These are phyloP conservation scores for Starmerella vaccinii DNA, from an alignment of 805 yeast species.

Conservation along the genomic window DNA sequence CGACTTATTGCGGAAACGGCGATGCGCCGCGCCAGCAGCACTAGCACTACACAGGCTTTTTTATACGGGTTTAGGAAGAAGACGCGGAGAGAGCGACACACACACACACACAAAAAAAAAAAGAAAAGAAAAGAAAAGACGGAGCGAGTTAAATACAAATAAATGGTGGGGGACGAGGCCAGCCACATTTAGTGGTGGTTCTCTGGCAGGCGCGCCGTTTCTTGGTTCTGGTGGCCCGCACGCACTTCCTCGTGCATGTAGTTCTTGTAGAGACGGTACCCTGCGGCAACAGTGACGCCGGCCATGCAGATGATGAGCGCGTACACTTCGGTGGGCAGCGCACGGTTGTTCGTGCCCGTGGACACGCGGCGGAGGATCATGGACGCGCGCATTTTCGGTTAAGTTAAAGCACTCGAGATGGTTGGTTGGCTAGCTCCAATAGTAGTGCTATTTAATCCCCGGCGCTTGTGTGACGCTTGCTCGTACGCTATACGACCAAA, in stretches of 20 bases:
- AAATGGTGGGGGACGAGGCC: conserved; percentile 10
- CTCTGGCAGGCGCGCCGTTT: conserved; percentile 23
- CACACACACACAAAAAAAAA: background rate
- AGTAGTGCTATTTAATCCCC: background rate
- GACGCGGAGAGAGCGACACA: too few relatives aligned
- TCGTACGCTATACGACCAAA: conserved; percentile 2
- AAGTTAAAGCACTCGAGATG: conserved; percentile 7
- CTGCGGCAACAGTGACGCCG: conserved; percentile 19
- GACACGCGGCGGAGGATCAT: conserved; percentile 23
- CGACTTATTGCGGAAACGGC: too few relatives aligned
- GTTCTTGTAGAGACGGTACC: conserved; percentile 22
- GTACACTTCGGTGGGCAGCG: conserved; percentile 24
- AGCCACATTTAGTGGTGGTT: conserved; percentile 17
- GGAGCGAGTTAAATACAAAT: background rate
- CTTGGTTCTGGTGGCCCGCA: conserved; percentile 24
- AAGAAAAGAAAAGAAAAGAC: background rate
- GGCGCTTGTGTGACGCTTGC: background rate
- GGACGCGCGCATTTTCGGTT: conserved; percentile 23
- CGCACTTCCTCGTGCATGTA: conserved; percentile 23
- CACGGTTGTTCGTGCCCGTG: conserved; percentile 7
- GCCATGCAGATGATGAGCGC: conserved; percentile 24
- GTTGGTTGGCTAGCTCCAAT: background rate
- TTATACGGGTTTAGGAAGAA: too few relatives aligned
- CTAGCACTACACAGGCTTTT: too few relatives aligned
- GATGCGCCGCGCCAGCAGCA: background rate